A percentile compares a stretch with the other conserved stretches of the same genome.
Conservation (phyloP, 345 rosid species). For the Salix viminalis region DNA sequence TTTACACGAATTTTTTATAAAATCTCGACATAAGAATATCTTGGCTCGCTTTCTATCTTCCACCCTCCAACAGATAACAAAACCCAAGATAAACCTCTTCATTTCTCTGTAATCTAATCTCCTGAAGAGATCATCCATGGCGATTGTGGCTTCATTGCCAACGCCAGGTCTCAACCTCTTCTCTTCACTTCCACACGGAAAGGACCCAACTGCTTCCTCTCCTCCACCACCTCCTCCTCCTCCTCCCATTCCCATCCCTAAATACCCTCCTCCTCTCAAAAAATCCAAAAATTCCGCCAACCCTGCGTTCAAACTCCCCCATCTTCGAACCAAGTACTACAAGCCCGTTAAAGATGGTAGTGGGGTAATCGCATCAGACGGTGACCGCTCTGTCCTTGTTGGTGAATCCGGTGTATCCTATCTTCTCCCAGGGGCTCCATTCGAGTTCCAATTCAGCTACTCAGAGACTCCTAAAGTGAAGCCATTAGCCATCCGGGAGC, state of each 20-base stretch:
- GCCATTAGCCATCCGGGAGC: slow-evolving; percentile 87
- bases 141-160: slow-evolving; percentile 47
- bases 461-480: slow-evolving; percentile 76
- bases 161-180: slow-evolving; percentile 55
- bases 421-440: slow-evolving; percentile 86
- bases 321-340: slow-evolving; percentile 60
- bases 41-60: too few species aligned
- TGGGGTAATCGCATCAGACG: slow-evolving; percentile 56
- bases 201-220: slow-evolving; percentile 20
- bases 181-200: slow-evolving; percentile 56
- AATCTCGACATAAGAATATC: too few species aligned
- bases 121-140: slow-evolving; percentile 28
- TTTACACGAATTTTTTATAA: too few species aligned
- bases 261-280: slow-evolving; percentile 46
- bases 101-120: neutral
- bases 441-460: slow-evolving; percentile 92
- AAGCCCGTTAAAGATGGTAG: slow-evolving; percentile 59
- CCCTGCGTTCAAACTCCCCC: slow-evolving; percentile 70
- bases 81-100: neutral
- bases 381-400: slow-evolving; percentile 63
- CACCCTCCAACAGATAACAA: neutral
- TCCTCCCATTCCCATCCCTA: slow-evolving; percentile 75
- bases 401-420: slow-evolving; percentile 85
- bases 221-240: slow-evolving; percentile 33
- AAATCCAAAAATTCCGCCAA: slow-evolving; percentile 29